These are phyloP conservation scores for Leccinum ochraceum DNA, from an alignment of 768 basidiomycete species.

Conservation along the genomic window DNA sequence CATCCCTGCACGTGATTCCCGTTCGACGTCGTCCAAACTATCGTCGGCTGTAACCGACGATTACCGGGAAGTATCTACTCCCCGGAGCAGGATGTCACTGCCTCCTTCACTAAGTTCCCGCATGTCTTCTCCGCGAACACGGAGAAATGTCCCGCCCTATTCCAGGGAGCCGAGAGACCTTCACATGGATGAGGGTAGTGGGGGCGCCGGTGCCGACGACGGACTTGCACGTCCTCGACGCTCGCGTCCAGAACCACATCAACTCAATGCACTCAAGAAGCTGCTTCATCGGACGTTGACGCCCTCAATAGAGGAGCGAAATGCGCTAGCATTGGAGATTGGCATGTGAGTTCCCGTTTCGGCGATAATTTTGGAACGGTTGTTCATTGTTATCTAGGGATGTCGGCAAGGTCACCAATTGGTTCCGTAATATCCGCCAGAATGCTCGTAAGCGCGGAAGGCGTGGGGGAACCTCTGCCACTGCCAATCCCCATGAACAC, in stretches of 20 bases:
- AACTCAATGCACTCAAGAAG: conserved; percentile 73
- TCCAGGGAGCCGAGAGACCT: conserved; percentile 28
- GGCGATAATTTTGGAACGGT: not conserved
- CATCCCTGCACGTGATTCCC: conserved; percentile 24
- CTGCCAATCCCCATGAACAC: conserved; percentile 44
- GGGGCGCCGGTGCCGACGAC: conserved; percentile 26
- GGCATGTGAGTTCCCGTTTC: conserved; percentile 58
- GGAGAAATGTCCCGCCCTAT: conserved; percentile 31
- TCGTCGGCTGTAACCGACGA: conserved; percentile 19
- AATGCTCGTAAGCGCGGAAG: conserved; percentile 73
- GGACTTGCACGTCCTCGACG: conserved; percentile 59
- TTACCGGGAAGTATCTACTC: conserved; percentile 18
- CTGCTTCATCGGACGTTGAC: conserved; percentile 67
- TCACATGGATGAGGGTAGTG: conserved; percentile 29
- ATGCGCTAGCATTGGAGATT: conserved; percentile 69
- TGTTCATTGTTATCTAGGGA: conserved; percentile 49
- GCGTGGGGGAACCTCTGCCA: conserved; percentile 41
- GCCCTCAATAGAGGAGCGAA: conserved; percentile 80
- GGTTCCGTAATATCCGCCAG: conserved; percentile 85
- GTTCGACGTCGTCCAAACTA: conserved; percentile 13
- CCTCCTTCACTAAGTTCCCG: conserved; percentile 32
- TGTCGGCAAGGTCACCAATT: conserved; percentile 82
- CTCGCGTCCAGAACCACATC: conserved; percentile 76
- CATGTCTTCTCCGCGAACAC: conserved; percentile 31
- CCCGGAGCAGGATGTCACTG: conserved; percentile 34